phyloP scores from a whole-genome alignment of 805 yeast species.

The Cyberlindnera lachancei region DNA sequence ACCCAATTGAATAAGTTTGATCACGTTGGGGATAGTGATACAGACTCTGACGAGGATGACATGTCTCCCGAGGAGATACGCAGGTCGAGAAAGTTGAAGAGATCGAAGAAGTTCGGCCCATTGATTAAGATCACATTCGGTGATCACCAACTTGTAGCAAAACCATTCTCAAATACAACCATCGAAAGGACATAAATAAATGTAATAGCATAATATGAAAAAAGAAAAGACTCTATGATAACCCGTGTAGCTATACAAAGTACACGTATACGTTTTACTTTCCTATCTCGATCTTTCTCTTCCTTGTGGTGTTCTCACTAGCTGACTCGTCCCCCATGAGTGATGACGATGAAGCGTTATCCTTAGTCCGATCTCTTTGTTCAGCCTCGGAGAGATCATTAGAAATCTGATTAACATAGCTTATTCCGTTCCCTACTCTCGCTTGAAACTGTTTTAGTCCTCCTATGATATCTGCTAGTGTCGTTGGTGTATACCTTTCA shows the following conservation, averaged over 20 bases:
- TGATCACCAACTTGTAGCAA: slow-evolving; percentile 15
- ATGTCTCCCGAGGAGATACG: slow-evolving; percentile 14
- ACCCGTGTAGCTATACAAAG: too few species aligned
- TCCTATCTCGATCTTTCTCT: slow-evolving; percentile 1
- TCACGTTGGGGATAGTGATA: slow-evolving; percentile 20
- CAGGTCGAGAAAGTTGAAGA: slow-evolving; percentile 8
- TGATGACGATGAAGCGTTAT: too few species aligned
- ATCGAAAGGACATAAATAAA: slow-evolving; percentile 8
- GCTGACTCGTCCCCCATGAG: too few species aligned
- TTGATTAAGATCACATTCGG: slow-evolving; percentile 17
- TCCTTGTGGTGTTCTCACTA: too few species aligned
- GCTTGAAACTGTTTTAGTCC: slow-evolving; percentile 10
- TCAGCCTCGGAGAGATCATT: background rate
- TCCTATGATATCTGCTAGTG: slow-evolving; percentile 7
- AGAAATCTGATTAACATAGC: background rate
- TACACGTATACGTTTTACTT: too few species aligned
- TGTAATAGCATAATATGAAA: background rate
- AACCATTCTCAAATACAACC: slow-evolving; percentile 19
- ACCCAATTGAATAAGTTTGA: slow-evolving; percentile 15
- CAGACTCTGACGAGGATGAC: slow-evolving; percentile 21
- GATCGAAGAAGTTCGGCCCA: slow-evolving; percentile 16
- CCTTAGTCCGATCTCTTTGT: too few species aligned
- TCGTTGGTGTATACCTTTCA: slow-evolving; percentile 2
- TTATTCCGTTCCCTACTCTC: slow-evolving; percentile 9
- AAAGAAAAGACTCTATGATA: too few species aligned